phyloP scores from a whole-genome alignment of 768 basidiomycete species.

The Termitomyces sp. region DNA sequence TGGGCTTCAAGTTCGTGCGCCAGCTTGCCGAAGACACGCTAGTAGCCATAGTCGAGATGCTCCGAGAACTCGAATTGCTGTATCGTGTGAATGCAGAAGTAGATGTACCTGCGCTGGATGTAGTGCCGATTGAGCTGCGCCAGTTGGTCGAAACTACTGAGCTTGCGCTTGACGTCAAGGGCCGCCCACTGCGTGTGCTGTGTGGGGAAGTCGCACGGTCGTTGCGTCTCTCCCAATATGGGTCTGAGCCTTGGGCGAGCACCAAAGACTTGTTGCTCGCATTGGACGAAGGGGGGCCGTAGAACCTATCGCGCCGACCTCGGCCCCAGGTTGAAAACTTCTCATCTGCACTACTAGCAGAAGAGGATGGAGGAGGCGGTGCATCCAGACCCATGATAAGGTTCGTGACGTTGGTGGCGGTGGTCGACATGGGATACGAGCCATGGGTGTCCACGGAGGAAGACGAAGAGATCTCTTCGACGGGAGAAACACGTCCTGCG shows the following conservation, averaged over 20 bases:
- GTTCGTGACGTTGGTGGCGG: slow-evolving; percentile 72
- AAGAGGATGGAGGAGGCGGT: slow-evolving; percentile 24
- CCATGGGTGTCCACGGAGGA: slow-evolving; percentile 21
- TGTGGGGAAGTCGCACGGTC: slow-evolving; percentile 54
- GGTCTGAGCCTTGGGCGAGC: slow-evolving; percentile 19
- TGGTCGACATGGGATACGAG: slow-evolving; percentile 45
- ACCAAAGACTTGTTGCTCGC: slow-evolving; percentile 13
- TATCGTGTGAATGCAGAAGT: slow-evolving; percentile 73
- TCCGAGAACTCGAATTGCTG: slow-evolving; percentile 68
- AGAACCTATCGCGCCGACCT: slow-evolving; percentile 31
- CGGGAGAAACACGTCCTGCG: slow-evolving; percentile 32
- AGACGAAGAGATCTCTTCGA: slow-evolving; percentile 31
- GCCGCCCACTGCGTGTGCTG: slow-evolving; percentile 49
- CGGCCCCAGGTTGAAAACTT: slow-evolving; percentile 40
- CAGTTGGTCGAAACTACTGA: slow-evolving; percentile 66
- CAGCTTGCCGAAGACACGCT: slow-evolving; percentile 73
- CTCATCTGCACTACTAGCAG: slow-evolving; percentile 26
- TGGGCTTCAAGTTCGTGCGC: slow-evolving; percentile 46
- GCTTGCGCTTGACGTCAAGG: slow-evolving; percentile 51
- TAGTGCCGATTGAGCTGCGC: slow-evolving; percentile 72
- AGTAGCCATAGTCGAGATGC: slow-evolving; percentile 76
- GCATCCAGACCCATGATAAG: slow-evolving; percentile 68
- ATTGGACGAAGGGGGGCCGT: slow-evolving; percentile 9
- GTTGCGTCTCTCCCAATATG: slow-evolving; percentile 27
- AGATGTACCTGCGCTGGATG: slow-evolving; percentile 62